Conservation (phyloP, 1,284 basidiomycete genomes). For the Gomphus sp. region DNA sequence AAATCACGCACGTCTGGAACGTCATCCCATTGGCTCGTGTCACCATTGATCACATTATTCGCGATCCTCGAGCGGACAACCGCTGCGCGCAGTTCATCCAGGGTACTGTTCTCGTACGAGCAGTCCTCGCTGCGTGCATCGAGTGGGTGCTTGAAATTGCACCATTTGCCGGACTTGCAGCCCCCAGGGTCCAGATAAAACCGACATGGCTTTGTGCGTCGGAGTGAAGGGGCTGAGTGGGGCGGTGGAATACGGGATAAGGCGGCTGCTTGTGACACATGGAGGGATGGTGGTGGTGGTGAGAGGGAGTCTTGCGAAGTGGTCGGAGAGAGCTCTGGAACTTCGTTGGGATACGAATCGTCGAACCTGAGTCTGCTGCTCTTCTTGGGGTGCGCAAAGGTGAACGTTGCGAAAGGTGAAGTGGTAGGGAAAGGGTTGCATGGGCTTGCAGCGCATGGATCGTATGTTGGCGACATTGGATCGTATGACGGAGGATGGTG, state of each 20-base stretch:
- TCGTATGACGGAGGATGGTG: constrained; percentile 3
- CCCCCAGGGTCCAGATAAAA: constrained; percentile 12
- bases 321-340: not conserved
- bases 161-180: constrained; percentile 16
- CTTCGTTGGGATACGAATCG: not conserved
- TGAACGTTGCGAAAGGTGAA: not conserved
- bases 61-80: not conserved
- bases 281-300: not conserved
- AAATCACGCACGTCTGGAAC: constrained; percentile 15
- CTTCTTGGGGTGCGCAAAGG: not conserved
- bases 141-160: constrained; percentile 16
- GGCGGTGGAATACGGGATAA: constrained; percentile 8
- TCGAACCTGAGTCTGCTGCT: not conserved
- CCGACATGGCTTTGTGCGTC: constrained; percentile 15
- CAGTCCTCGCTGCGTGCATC: constrained; percentile 1
- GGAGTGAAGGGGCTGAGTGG: constrained; percentile 9
- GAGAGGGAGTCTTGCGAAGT: not conserved
- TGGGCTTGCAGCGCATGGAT: constrained; percentile 7
- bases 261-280: not conserved
- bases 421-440: constrained; percentile 9
- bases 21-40: constrained; percentile 1
- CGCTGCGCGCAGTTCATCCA: constrained; percentile 3
- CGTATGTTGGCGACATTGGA: constrained; percentile 8
- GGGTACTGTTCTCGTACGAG: not conserved
- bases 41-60: not conserved